Conservation (phyloP, 176 grass and related monocot species). For the Saccharum officinarum region DNA sequence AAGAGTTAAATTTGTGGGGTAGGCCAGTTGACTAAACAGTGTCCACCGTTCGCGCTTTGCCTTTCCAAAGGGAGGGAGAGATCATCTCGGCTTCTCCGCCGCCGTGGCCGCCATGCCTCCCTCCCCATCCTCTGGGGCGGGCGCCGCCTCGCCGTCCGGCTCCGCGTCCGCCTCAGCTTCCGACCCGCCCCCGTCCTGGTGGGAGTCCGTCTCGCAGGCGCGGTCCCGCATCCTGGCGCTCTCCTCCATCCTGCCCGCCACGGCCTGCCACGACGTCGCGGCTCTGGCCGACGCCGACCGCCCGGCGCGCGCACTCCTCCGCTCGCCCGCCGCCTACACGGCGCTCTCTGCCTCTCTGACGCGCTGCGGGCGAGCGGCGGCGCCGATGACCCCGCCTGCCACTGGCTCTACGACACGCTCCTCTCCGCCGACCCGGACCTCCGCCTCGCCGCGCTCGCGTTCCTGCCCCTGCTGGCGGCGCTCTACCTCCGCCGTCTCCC, state of each 20-base stretch:
- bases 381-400: constrained; percentile 80
- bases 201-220: constrained; percentile 84
- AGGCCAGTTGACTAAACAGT: no score
- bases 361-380: constrained; percentile 71
- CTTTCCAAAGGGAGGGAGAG: neutral
- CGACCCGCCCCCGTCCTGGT: constrained; percentile 67
- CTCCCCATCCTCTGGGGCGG: constrained; percentile 28
- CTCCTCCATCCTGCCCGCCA: constrained; percentile 49
- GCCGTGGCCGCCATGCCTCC: constrained; percentile 39
- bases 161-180: constrained; percentile 23
- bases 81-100: constrained; percentile 26
- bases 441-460: constrained; percentile 79
- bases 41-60: no score
- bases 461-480: constrained; percentile 81
- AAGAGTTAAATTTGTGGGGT: no score
- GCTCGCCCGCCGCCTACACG: constrained; percentile 54
- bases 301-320: constrained; percentile 72
- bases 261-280: constrained; percentile 41
- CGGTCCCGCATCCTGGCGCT: constrained; percentile 77
- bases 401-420: constrained; percentile 97
- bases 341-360: constrained; percentile 41
- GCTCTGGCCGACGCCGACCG: constrained; percentile 89
- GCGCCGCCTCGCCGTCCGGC: constrained; percentile 32
- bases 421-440: constrained; percentile 90
- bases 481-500: constrained; percentile 79